Conservation (phyloP, 1,139 yeast species). For the Kluyveromyces sp. region DNA sequence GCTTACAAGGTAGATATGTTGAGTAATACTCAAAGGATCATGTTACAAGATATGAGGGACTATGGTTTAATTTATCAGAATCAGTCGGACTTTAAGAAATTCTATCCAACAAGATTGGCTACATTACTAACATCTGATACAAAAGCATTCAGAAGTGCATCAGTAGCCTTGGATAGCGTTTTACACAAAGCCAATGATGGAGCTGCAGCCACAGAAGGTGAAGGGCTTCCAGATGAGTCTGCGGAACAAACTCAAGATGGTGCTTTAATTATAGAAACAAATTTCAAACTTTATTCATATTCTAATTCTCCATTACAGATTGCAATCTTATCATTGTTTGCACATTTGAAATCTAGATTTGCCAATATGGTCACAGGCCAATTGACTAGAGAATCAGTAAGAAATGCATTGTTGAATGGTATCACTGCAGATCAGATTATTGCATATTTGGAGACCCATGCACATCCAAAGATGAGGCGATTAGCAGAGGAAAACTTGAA, state of each 20-base stretch:
- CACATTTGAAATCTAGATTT: slow-evolving; percentile 75
- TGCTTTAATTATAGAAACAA: slow-evolving; percentile 82
- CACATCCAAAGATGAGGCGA: slow-evolving; percentile 84
- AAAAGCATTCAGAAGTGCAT: slow-evolving; percentile 58
- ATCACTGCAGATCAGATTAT: slow-evolving; percentile 93
- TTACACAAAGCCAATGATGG: slow-evolving; percentile 34
- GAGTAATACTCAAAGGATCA: slow-evolving; percentile 72
- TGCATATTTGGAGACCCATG: slow-evolving; percentile 81
- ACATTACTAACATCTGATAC: slow-evolving; percentile 86
- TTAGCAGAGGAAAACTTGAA: slow-evolving; percentile 60
- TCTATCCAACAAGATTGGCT: slow-evolving; percentile 87
- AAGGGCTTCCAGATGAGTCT: slow-evolving; percentile 23
- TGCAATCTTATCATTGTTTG: slow-evolving; percentile 83
- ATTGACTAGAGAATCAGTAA: slow-evolving; percentile 82
- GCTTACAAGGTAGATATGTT: slow-evolving; percentile 68
- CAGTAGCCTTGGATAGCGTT: slow-evolving; percentile 61
- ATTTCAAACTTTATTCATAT: slow-evolving; percentile 86
- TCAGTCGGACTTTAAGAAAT: slow-evolving; percentile 50
- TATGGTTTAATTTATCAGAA: slow-evolving; percentile 86
- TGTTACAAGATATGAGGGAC: slow-evolving; percentile 85
- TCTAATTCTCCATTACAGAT: slow-evolving; percentile 93
- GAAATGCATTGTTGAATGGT: slow-evolving; percentile 78
- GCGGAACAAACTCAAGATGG: slow-evolving; percentile 37
- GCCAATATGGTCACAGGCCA: slow-evolving; percentile 91
- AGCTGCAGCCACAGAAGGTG: slow-evolving; percentile 18